A percentile compares a stretch with the other conserved stretches of the same genome.
These are phyloP conservation scores for Saccharomycopsis malanga DNA, from an alignment of 805 yeast species.

Conservation along the genomic window DNA sequence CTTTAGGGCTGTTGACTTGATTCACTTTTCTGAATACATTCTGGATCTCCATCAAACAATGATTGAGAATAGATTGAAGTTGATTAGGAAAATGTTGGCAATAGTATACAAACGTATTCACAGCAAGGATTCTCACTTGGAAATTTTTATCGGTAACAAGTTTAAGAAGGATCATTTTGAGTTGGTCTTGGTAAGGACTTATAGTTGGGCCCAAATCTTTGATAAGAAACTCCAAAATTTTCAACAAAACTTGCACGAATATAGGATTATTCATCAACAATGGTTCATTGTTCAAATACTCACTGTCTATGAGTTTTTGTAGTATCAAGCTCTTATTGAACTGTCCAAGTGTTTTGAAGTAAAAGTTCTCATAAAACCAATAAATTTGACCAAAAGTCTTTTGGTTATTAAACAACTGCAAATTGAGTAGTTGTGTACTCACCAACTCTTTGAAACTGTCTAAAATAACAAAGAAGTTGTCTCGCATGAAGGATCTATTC, in stretches of 20 bases:
- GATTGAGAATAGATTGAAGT: constrained; percentile 28
- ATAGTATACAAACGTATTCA: constrained; percentile 31
- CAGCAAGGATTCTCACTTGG: constrained; percentile 36
- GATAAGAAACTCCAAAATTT: constrained; percentile 20
- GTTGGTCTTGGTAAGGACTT: constrained; percentile 26
- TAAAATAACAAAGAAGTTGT: constrained; percentile 27
- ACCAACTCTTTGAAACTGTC: constrained; percentile 26
- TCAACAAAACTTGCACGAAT: constrained; percentile 25
- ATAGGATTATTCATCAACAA: constrained; percentile 12
- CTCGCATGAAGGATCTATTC: constrained; percentile 26
- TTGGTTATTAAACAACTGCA: constrained; percentile 23
- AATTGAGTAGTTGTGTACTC: constrained; percentile 25
- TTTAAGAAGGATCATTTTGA: constrained; percentile 31
- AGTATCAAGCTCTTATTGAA: constrained; percentile 27
- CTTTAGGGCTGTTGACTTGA: constrained; percentile 1
- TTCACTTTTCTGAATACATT: constrained; percentile 15
- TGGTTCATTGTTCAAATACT: constrained; percentile 26
- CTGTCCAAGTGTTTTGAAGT: constrained; percentile 29
- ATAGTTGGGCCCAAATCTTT: constrained; percentile 28
- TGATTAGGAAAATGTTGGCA: constrained; percentile 30
- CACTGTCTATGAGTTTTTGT: constrained; percentile 17
- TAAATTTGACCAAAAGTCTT: constrained; percentile 25
- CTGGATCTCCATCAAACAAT: constrained; percentile 21
- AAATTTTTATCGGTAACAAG: constrained; percentile 35
- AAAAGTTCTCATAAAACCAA: constrained; percentile 25